Evolutionary conservation across 805 yeast species (phyloP), one percentile per base, ranked within the genome.

Genomic region (Grigorovia yakushimaensis): DNA sequence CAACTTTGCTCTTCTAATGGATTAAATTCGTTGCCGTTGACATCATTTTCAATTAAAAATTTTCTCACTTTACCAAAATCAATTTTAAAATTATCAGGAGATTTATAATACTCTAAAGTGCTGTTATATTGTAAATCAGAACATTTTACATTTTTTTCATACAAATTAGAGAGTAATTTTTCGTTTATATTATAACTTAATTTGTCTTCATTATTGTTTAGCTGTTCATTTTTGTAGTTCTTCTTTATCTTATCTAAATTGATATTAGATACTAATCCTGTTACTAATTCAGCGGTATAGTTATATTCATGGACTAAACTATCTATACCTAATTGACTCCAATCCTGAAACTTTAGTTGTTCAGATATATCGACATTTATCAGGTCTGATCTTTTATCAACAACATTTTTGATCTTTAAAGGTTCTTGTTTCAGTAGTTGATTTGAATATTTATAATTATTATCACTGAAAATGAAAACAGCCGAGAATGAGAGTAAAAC

Each of bases 1-100:
- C 42, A 41, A 18, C 39, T 45, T 6, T 49, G 35, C 42, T 52
- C 54, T 2, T 40, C 47, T 5, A 7, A 15, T 27, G 33, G 33
- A 27, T 27, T 27, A 27, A 27, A 27, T 27, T 27, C 33, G 4
- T 27, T 10, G 9, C 33, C 33, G 13, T 27, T 27, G 9, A 27
- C 33, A 27, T 27, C 33, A 27, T 27, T 27, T 27, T 10, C 33
- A 7, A 27, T 27, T 15, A 27, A 27, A 7, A 27, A 27, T 27
- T 27, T 27, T 27, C 33, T 27, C 4, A 27, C 33, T 27, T 27
- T 4, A 27, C 15, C 33, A 7, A 27, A 27, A 27, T 27, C 33
- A 7, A 27, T 27, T 15, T 27, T 27, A 15, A 27, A 27, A 7
- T 27, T 27, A 2, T 27, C 33, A 5, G 33, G 33, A 15, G 33